Evolutionary conservation across 768 basidiomycete species (phyloP).

Genomic region (Asterophora lycoperdoides): DNA sequence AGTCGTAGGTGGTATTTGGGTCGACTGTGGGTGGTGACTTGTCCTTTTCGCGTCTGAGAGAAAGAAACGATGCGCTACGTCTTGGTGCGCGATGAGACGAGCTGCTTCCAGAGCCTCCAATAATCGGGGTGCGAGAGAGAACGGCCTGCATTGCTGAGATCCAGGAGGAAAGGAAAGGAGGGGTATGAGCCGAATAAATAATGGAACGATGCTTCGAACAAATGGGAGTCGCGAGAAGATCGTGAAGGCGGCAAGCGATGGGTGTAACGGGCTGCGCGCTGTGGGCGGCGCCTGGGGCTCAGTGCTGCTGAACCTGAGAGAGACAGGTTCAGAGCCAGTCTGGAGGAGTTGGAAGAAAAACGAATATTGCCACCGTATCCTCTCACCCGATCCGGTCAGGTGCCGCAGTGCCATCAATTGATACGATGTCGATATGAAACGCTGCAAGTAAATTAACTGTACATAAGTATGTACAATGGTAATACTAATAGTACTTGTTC

Average conservation of each 20-base stretch:
- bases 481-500: no score
- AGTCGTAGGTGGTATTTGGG: constrained; percentile 19
- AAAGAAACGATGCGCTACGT: constrained; percentile 56
- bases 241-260: constrained; percentile 1
- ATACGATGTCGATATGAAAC: not conserved
- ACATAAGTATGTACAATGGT: not conserved
- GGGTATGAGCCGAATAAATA: constrained; percentile 13
- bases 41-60: constrained; percentile 48
- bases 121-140: constrained; percentile 30
- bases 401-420: constrained; percentile 1
- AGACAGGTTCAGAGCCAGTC: not conserved
- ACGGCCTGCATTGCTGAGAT: constrained; percentile 32
- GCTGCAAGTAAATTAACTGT: not conserved
- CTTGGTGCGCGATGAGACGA: constrained; percentile 40
- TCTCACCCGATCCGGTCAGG: constrained; percentile 3
- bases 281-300: not conserved
- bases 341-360: not conserved
- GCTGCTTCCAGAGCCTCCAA: constrained; percentile 23
- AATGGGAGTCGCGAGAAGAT: constrained; percentile 10
- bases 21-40: constrained; percentile 25
- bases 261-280: not conserved
- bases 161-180: not conserved
- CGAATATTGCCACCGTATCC: constrained; percentile 1
- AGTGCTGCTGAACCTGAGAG: not conserved
- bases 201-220: constrained; percentile 8